Conservation (phyloP, 805 yeast genomes). For the Saccharomycopsis fibuligera region DNA sequence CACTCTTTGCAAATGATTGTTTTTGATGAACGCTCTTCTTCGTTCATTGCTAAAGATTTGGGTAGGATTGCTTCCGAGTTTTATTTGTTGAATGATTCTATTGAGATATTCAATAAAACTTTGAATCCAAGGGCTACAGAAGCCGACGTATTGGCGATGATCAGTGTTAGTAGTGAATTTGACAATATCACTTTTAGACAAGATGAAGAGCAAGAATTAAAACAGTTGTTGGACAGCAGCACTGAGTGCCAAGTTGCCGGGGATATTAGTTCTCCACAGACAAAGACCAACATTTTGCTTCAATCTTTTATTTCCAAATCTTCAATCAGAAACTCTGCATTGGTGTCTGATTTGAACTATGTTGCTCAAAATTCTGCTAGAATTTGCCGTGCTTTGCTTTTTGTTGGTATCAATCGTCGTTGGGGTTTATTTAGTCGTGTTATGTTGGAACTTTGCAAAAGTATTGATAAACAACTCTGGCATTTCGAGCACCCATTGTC, state of each 20-base stretch:
- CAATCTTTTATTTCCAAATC: conserved; percentile 86
- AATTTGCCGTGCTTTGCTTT: conserved; percentile 83
- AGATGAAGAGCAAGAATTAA: conserved; percentile 77
- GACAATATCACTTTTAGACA: conserved; percentile 83
- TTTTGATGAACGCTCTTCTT: conserved; percentile 76
- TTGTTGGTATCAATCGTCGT: conserved; percentile 78
- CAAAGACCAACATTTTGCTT: conserved; percentile 79
- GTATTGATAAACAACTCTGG: conserved; percentile 84
- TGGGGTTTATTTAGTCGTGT: conserved; percentile 83
- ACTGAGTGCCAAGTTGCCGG: conserved; percentile 82
- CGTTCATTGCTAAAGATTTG: conserved; percentile 77
- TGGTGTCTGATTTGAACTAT: conserved; percentile 81
- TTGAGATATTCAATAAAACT: conserved; percentile 84
- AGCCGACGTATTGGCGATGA: conserved; percentile 83
- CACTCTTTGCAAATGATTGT: conserved; percentile 89
- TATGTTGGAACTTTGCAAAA: conserved; percentile 75
- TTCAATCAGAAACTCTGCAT: conserved; percentile 66
- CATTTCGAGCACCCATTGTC: conserved; percentile 82
- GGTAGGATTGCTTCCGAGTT: conserved; percentile 96
- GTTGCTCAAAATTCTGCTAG: conserved; percentile 95
- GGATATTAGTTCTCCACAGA: conserved; percentile 65
- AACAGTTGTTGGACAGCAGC: conserved; percentile 48
- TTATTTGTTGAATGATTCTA: conserved; percentile 74
- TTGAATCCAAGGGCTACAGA: conserved; percentile 82
- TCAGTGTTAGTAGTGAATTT: conserved; percentile 90